Percentiles rank a stretch among this genome's conserved stretches.
Evolutionary conservation across 129 eudicot genomes (phyloP).

Genomic region (Cynara cardunculus): DNA sequence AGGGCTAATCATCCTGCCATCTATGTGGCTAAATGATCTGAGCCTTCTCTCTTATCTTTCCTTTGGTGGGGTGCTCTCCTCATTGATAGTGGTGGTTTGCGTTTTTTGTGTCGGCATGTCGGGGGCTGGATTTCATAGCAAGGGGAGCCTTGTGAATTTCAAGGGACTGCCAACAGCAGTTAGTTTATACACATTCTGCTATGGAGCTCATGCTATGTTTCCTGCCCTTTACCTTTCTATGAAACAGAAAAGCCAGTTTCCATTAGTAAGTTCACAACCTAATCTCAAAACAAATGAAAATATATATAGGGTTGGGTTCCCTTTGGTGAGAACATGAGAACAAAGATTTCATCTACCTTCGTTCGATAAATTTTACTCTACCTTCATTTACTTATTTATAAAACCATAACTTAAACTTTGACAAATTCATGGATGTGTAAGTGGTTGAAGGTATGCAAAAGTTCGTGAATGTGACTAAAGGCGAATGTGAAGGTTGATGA

Average conservation of each 20-base stretch:
- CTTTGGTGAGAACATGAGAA: too few species aligned
- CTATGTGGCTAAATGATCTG: constrained; percentile 27
- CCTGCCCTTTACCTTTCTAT: constrained; percentile 16
- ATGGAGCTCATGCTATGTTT: constrained; percentile 26
- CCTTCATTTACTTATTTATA: too few species aligned
- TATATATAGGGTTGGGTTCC: too few species aligned
- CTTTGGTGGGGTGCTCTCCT: constrained; percentile 20
- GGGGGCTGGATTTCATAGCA: constrained; percentile 14
- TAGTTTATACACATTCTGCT: constrained; percentile 23
- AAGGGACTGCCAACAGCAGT: constrained; percentile 19
- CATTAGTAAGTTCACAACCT: constrained; percentile 8
- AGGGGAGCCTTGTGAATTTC: constrained; percentile 19
- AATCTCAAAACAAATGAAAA: background rate
- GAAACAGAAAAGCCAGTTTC: constrained; percentile 23
- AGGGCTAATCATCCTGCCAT: constrained; percentile 21
- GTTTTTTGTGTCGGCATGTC: constrained; percentile 18
- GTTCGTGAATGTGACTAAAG: too few species aligned
- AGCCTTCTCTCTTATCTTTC: constrained; percentile 21
- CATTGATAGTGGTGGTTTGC: constrained; percentile 16
- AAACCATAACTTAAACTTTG: too few species aligned
- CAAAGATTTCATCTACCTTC: too few species aligned
- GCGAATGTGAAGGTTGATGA: too few species aligned
- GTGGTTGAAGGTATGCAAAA: too few species aligned
- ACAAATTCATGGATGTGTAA: too few species aligned
- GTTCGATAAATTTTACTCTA: too few species aligned